Base-by-base conservation (phyloP, 2,329 filamentous ascomycete genomes). In the Penicillium sp. region DNA sequence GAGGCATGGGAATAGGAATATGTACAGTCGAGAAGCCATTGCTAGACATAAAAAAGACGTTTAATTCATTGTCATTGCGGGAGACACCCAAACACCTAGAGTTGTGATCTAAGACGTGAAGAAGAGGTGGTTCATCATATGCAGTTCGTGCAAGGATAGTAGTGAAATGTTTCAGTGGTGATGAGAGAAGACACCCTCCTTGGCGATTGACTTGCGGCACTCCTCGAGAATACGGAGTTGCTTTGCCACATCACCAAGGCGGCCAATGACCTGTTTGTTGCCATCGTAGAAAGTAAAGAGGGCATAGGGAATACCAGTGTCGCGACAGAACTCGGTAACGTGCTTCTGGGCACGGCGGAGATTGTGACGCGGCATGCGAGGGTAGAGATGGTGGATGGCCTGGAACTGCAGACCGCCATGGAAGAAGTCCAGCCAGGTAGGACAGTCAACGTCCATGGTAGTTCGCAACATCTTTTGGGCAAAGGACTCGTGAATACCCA, bases 361-460 rank as follows among this genome's bases (percentile, higher is more conserved):
- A 75, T 96, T 96, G 76, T 96, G 92, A 45, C 92, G 84, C 10
- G 93, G 93, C 64, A 96, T 88, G 12, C 92, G 86, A 1, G 92
- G 92, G 73, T 89, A 96, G 24, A 96, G 80, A 74, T 96, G 92
- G 73, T 96, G 92, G 56, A 96, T 89, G 8, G 89, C 92, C 77
- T 96, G 92, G 77, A 96, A 96, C 76, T 96, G 93, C 64, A 96
- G 81, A 4, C 92, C 93, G 24, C 92, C 92, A 70, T 96, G 92
- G 76, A 96, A 86, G 74, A 93, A 96, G 74, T 96, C 92, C 13
- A 96, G 83, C 92, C 93, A 96, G 13, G 85, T 83, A 0, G 92
- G 91, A 73, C 92, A 96, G 74, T 95, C 92, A 24, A 96, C 88
- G 66, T 96, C 92, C 92, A 97, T 96, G 13, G 93, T 96, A 0